These are phyloP conservation scores for Candida smagusa DNA, from an alignment of 1,139 yeast species.

Conservation along the genomic window DNA sequence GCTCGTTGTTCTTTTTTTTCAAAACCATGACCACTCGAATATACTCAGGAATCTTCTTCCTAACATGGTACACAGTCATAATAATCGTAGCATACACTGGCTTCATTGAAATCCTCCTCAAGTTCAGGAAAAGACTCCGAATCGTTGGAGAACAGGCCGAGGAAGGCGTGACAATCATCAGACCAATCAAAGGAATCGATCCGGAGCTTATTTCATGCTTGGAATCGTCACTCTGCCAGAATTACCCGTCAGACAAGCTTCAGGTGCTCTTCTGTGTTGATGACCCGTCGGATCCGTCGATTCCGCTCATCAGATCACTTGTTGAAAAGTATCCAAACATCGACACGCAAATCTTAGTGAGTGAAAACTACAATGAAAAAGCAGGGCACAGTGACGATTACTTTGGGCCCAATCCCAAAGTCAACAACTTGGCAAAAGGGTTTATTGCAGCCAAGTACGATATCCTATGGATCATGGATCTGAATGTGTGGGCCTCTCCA, in stretches of 20 bases:
- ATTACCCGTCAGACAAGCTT: constrained; percentile 54
- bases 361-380: constrained; percentile 29
- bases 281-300: constrained; percentile 58
- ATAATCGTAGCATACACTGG: constrained; percentile 45
- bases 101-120: constrained; percentile 39
- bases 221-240: constrained; percentile 64
- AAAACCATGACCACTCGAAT: constrained; percentile 8
- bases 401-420: constrained; percentile 87
- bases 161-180: constrained; percentile 73
- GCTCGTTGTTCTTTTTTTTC: neutral
- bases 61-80: constrained; percentile 46
- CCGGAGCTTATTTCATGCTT: constrained; percentile 70
- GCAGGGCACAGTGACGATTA: constrained; percentile 32
- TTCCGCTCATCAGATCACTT: constrained; percentile 52
- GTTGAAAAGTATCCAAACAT: constrained; percentile 53
- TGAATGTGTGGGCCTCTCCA: constrained; percentile 77
- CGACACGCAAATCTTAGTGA: constrained; percentile 58
- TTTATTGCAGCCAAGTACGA: constrained; percentile 66
- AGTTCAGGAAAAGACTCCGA: constrained; percentile 29
- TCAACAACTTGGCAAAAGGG: constrained; percentile 80
- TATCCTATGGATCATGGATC: constrained; percentile 83
- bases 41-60: constrained; percentile 15
- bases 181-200: constrained; percentile 86
- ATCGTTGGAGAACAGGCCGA: constrained; percentile 5
- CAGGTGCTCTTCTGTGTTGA: constrained; percentile 80